phyloP scores from a whole-genome alignment of 805 yeast species.

The Candida takata region DNA sequence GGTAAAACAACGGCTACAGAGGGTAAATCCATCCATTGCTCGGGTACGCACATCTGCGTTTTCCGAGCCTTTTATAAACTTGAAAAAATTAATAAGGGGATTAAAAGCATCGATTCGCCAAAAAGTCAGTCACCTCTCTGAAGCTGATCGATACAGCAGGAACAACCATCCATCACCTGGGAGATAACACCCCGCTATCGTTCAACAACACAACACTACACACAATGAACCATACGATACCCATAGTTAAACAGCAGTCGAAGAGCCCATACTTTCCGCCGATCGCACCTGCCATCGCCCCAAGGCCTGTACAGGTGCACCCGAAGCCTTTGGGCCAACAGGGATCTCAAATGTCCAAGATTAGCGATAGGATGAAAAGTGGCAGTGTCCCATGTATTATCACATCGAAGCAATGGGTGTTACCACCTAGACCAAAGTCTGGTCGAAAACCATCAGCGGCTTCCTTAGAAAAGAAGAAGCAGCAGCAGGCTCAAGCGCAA shows the following conservation, averaged over 20 bases:
- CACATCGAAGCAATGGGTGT: constrained; percentile 73
- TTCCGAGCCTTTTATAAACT: too few relatives aligned
- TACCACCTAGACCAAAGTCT: constrained; percentile 79
- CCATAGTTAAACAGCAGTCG: constrained; percentile 12
- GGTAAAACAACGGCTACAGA: too few relatives aligned
- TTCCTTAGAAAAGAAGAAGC: constrained; percentile 11
- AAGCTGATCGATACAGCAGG: too few relatives aligned
- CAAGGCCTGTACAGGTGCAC: constrained; percentile 16
- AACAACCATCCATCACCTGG: too few relatives aligned
- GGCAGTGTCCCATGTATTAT: constrained; percentile 13
- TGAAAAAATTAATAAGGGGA: too few relatives aligned
- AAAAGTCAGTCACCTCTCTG: too few relatives aligned
- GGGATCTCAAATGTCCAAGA: not conserved
- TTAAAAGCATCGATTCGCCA: too few relatives aligned
- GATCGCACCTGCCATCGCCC: constrained; percentile 17
- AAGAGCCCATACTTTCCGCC: constrained; percentile 12
- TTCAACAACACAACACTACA: too few relatives aligned
- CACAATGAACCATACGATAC: constrained; percentile 9
- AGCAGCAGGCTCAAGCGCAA: constrained; percentile 3
- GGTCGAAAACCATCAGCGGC: constrained; percentile 42
- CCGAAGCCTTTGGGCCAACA: constrained; percentile 14
- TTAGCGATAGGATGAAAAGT: not conserved
- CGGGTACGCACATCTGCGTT: too few relatives aligned
- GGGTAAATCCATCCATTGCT: too few relatives aligned
- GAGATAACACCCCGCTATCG: too few relatives aligned